Base-by-base conservation (phyloP, 202 grass and related monocot genomes). In the Carex sylvatica region DNA sequence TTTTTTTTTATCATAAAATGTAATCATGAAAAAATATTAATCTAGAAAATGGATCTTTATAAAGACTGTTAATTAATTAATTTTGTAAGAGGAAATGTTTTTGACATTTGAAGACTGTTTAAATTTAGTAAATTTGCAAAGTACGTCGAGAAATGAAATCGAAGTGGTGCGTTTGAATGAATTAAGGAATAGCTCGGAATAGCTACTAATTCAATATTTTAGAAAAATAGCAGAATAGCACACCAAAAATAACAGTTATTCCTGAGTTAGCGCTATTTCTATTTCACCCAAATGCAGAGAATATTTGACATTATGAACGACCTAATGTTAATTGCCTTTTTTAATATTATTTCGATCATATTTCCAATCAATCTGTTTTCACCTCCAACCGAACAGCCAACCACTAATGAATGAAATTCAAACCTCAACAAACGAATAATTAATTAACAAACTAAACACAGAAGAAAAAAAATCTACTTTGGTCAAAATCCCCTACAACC, bases 401-500 rank as follows among this genome's bases (percentile, higher is more conserved):
- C 38, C 80, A 82, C 65, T 82, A 56, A 82, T 70, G 61, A 56
- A 82, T 69, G 8, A 82, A 82, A 65, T 68, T 82, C 44, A 82
- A 82, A 82, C 61, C 80, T 33, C 80, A 82, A 82, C 63, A 55
- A 82, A 82, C 46, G 4, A 82, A 70, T 70, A 54, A 82, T 52
- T 82, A 65, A 70, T 76, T 38, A 63, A 46, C 5, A 20, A 6
- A 78, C 23, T 78, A 30, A 66, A 12, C 33, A n/a, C 69, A 68
- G 6, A 82, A 9, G 40, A 67, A 55, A 14, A 82, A 69, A 67
- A 53, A 15, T 65, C 22, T 47, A 51, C 11, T 63, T 64, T 9
- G 1, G 78, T 65, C 78, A 63, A 80, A 65, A 80, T 80, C 78
- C 78, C 38, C 78, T 80, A 80, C 78, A 80, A 80, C 13, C n/a